Conservation (phyloP, 2,329 filamentous ascomycete genomes). For the Basipetospora chlamydospora region DNA sequence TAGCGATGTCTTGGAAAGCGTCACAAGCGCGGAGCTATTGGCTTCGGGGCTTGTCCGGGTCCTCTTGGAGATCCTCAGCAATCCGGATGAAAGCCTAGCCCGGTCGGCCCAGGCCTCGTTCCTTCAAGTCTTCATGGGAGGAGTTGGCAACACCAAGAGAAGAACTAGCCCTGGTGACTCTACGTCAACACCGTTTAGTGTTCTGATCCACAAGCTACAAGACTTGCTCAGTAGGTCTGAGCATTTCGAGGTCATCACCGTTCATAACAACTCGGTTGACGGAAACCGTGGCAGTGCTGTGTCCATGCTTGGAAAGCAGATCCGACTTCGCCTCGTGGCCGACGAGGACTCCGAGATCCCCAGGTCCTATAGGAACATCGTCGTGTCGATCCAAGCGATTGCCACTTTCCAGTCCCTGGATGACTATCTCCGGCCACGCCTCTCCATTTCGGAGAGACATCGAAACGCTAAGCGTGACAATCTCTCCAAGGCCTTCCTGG, state of each 20-base stretch:
- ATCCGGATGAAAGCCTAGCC: conserved; percentile 45
- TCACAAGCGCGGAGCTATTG: conserved; percentile 88
- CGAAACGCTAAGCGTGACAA: conserved; percentile 49
- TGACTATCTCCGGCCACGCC: conserved; percentile 85
- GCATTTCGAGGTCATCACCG: conserved; percentile 94
- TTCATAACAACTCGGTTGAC: conserved; percentile 84
- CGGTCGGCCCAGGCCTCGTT: conserved; percentile 68
- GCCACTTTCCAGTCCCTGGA: conserved; percentile 95
- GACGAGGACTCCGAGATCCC: conserved; percentile 88
- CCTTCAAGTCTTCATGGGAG: conserved; percentile 82
- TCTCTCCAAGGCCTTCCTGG: conserved; percentile 54
- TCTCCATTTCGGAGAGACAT: conserved; percentile 31
- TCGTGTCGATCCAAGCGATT: conserved; percentile 97
- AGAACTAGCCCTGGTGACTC: conserved; percentile 53
- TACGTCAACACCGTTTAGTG: conserved; percentile 71
- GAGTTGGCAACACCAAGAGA: conserved; percentile 48
- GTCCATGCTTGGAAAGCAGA: conserved; percentile 93
- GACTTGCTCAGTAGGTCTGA: conserved; percentile 92
- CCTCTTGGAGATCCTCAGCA: conserved; percentile 68
- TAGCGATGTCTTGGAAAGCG: conserved; percentile 75
- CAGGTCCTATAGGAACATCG: conserved; percentile 75
- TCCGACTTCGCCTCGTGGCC: conserved; percentile 75
- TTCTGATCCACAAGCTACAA: conserved; percentile 86
- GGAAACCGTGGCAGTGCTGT: conserved; percentile 80
- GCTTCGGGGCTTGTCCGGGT: conserved; percentile 80